Conservation (phyloP, 1,284 basidiomycete genomes). For the Fomitopsis schrenkii region DNA sequence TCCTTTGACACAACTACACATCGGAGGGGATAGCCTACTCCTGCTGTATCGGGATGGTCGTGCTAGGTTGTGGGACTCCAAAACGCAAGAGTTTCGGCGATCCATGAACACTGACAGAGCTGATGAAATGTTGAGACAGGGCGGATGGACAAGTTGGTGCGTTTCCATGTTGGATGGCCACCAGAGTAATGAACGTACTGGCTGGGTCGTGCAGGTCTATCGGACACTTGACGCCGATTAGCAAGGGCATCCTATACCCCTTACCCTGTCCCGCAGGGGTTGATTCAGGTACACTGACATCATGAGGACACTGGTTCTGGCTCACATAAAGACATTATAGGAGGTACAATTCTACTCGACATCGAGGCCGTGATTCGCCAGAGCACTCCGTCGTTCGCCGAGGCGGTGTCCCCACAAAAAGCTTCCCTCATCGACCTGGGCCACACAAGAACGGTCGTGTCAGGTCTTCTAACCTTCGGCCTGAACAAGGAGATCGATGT, state of each 20-base stretch:
- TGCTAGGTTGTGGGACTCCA: constrained; percentile 87
- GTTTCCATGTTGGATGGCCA: constrained; percentile 15
- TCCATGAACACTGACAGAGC: constrained; percentile 79
- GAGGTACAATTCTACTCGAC: constrained; percentile 26
- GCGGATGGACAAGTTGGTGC: constrained; percentile 71
- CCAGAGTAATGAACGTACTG: neutral
- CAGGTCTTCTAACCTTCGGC: constrained; percentile 38
- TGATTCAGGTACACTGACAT: constrained; percentile 2
- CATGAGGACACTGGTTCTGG: too few relatives aligned
- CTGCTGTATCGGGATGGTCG: constrained; percentile 76
- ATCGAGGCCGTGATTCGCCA: constrained; percentile 24
- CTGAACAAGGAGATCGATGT: constrained; percentile 58
- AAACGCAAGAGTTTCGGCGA: constrained; percentile 80
- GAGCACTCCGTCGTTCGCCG: constrained; percentile 4
- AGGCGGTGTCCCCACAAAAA: neutral
- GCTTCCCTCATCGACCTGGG: constrained; percentile 11
- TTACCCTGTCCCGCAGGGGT: neutral
- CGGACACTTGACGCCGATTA: neutral
- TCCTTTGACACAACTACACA: constrained; percentile 60
- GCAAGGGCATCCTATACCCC: neutral
- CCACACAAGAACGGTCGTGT: constrained; percentile 29
- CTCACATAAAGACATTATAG: constrained; percentile 9
- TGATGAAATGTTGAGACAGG: constrained; percentile 65
- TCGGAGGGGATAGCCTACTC: constrained; percentile 71
- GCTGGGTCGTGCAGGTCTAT: constrained; percentile 8